Base-by-base conservation (phyloP, 73 alveolate genomes). In the Paramecium biaurelia region DNA sequence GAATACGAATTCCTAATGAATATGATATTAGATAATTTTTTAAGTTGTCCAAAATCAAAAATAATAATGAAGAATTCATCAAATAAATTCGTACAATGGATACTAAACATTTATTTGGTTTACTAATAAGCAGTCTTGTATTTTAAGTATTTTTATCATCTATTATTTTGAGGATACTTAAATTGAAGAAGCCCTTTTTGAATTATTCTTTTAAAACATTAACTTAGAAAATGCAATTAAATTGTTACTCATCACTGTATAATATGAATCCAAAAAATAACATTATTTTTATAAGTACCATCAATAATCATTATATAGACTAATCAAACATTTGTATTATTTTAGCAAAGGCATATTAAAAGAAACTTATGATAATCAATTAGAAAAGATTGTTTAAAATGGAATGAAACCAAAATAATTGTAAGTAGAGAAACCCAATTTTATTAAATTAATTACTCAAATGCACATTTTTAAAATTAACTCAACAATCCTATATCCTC, bases 211-310 rank as follows among this genome's bases (percentile, higher is more conserved):
- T 26, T 30, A 41, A 47, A 43, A 79, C 5, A 43, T 45, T 10
- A 79, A 58, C 28, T 34, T 79, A 6, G 90, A 79, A 47, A 34
- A 18, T 24, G 45, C 56, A 0, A 23, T 79, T 15, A 79, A 79
- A 79, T 79, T 79, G 32, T 42, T 79, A 11, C 72, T 79, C n/a
- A 79, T 79, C 20, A 23, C 74, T 4, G 90, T 45, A 9, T 23
- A 79, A 79, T 79, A 79, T 79, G 90, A 79, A 45, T 79, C 84
- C 26, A 63, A 38, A 47, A 79, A 47, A 43, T 42, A 79, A 23
- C 56, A 21, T 14, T 79, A 79, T 45, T 30, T 79, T 9, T 79
- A 79, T 18, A 79, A 79, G 90, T 79, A 79, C 3, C 24, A 26
- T 26, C 7, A 11, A 15, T 35, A 15, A 43, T 24, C 28, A 32